Evolutionary conservation across 345 rosid species (phyloP), one percentile per base, ranked within the genome.

Genomic region (Eucalyptus pauciflora): DNA sequence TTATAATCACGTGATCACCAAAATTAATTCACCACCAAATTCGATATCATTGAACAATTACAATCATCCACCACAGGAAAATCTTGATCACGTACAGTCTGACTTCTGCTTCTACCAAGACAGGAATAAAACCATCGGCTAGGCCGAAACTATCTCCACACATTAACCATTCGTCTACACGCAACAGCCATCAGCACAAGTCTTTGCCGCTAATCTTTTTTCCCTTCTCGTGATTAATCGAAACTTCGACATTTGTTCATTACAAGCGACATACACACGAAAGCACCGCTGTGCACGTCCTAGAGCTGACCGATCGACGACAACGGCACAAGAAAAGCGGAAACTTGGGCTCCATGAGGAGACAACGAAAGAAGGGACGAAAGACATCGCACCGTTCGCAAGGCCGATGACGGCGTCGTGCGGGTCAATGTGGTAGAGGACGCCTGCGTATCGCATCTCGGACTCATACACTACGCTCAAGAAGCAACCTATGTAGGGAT

Each of bases 391-490:
- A 67, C 79, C 22, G 12, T n/a, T 31, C 56, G 9, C 51, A 0
- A 50, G 51, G 51, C 51, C 51, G 3, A 50, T 13, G 51, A 50
- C 16, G 16, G 6, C 16, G 51, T 50, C 51, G 6, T 13, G 51
- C 51, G 51, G 51, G 51, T 50, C 51, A 16, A 50, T 0, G 16
- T 1, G 50, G 50, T 50, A 13, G 50, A 50, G 50, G 50, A 50
- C 50, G 50, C 50, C 50, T 50, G 50, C 94, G 88, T 94, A 94
- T 6, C 94, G 91, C 90, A 94, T 94, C 86, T 92, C 93, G 29
- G 90, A 91, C 91, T 93, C 92, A 7, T 93, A 93, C 89, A 91
- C 89, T 67, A 94, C 4, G 41, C 41, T 37, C 41, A 37, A 37
- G 41, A 3, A 37, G 41, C 41, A 37, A 37, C 41, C 41, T 37